Percentiles rank a stretch among this genome's conserved stretches.
Conservation (phyloP, 2,329 filamentous ascomycete species). For the Xylariaceae sp. region DNA sequence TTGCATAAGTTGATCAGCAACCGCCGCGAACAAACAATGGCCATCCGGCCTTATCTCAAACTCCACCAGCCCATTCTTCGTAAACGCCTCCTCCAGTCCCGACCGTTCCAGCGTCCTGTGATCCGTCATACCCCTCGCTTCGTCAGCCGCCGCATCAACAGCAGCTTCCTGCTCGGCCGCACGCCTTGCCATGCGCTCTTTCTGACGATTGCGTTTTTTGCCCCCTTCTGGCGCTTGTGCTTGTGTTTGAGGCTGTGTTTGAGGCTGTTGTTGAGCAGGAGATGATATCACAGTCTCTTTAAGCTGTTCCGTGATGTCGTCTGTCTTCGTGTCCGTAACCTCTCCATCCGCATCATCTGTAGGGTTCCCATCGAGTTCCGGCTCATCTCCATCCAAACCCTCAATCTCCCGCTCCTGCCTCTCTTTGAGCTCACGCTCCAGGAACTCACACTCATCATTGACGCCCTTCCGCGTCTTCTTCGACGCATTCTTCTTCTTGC, state of each 20-base stretch:
- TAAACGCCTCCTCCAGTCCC: slow-evolving; percentile 66
- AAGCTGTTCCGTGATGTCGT: slow-evolving; percentile 19
- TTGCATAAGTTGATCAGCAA: slow-evolving; percentile 74
- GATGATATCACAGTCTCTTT: slow-evolving; percentile 13
- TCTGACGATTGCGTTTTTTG: slow-evolving; percentile 82
- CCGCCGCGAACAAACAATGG: slow-evolving; percentile 89
- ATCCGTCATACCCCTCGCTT: slow-evolving; percentile 72
- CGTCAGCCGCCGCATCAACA: slow-evolving; percentile 63
- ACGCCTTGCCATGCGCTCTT: slow-evolving; percentile 83
- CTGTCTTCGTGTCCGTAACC: slow-evolving; percentile 5
- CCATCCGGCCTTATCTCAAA: slow-evolving; percentile 83
- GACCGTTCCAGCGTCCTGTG: slow-evolving; percentile 65
- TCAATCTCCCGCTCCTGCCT: slow-evolving; percentile 61
- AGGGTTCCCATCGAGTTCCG: neutral
- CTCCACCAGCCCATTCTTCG: slow-evolving; percentile 62
- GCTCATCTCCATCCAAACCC: slow-evolving; percentile 31
- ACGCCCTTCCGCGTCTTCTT: slow-evolving; percentile 78
- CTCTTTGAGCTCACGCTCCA: slow-evolving; percentile 64
- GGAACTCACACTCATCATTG: slow-evolving; percentile 69
- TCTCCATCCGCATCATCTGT: slow-evolving; percentile 17
- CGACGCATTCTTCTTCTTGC: slow-evolving; percentile 94
- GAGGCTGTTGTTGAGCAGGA: neutral
- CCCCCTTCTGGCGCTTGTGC: slow-evolving; percentile 17
- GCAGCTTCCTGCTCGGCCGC: slow-evolving; percentile 78
- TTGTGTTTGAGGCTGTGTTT: slow-evolving; percentile 14